Conservation (phyloP, 1,284 basidiomycete genomes). For the Trametes polyzona region DNA sequence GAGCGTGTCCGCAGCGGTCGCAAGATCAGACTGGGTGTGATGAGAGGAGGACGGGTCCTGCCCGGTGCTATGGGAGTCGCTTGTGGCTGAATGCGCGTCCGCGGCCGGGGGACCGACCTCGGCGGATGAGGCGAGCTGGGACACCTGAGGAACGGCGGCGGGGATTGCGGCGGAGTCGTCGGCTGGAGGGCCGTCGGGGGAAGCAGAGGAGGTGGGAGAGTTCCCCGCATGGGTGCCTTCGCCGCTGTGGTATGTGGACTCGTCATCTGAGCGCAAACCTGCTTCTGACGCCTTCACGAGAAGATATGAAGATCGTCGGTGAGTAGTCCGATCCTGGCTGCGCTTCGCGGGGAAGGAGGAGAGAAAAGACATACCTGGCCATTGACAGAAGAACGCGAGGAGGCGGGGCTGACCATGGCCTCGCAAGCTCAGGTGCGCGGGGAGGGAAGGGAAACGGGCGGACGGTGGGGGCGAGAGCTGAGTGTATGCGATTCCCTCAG, state of each 20-base stretch:
- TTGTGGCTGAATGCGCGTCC: constrained; percentile 20
- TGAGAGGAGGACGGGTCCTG: constrained; percentile 24
- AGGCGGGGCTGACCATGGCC: constrained; percentile 22
- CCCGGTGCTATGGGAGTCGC: constrained; percentile 24
- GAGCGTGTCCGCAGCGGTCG: constrained; percentile 17
- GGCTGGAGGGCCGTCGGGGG: constrained; percentile 4
- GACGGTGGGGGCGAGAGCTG: constrained; percentile 4
- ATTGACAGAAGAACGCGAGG: constrained; percentile 13
- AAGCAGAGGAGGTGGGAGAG: constrained; percentile 1
- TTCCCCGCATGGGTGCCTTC: constrained; percentile 12
- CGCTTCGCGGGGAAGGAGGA: background rate
- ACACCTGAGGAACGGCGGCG: constrained; percentile 2
- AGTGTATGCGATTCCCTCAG: constrained; percentile 5
- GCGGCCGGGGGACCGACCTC: constrained; percentile 14
- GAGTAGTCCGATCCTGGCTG: background rate
- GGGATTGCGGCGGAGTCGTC: constrained; percentile 13
- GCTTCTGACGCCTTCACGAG: constrained; percentile 25
- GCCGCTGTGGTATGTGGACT: constrained; percentile 11
- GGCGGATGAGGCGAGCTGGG: constrained; percentile 10
- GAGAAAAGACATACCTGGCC: constrained; percentile 14
- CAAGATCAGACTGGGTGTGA: constrained; percentile 21
- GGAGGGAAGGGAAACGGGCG: constrained; percentile 3
- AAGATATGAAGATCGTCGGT: constrained; percentile 13
- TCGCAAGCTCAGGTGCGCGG: constrained; percentile 14
- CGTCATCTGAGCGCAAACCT: constrained; percentile 17